These are phyloP conservation scores for Pythium folliculosum DNA, from an alignment of 352 stramenopile genomes.

Conservation along the genomic window DNA sequence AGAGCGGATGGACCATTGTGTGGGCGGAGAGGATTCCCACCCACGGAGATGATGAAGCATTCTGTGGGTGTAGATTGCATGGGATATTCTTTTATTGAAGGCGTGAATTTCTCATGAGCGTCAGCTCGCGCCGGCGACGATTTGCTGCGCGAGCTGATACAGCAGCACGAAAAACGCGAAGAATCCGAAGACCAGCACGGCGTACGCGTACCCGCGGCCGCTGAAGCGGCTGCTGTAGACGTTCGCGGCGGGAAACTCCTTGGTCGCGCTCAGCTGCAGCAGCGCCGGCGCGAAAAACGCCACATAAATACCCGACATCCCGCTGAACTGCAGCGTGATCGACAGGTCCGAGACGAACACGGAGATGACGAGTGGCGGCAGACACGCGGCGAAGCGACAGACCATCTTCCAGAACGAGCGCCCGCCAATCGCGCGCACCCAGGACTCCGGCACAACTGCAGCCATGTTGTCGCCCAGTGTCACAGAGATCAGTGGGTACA, in stretches of 20 bases:
- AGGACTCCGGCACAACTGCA: constrained; percentile 49
- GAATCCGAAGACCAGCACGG: constrained; percentile 63
- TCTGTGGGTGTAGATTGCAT: no score
- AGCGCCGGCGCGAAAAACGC: constrained; percentile 80
- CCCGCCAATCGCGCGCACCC: constrained; percentile 35
- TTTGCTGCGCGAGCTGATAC: constrained; percentile 58
- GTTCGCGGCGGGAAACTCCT: constrained; percentile 48
- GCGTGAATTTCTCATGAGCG: no score
- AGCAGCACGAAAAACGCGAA: constrained; percentile 63
- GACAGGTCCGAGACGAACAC: constrained; percentile 85
- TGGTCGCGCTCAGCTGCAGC: constrained; percentile 57
- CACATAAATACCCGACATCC: constrained; percentile 77
- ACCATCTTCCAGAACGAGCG: constrained; percentile 66
- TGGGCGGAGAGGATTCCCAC: no score
- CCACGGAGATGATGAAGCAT: no score
- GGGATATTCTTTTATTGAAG: no score
- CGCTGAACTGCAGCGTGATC: constrained; percentile 86
- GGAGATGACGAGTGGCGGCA: constrained; percentile 79
- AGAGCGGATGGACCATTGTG: no score
- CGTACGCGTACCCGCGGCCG: constrained; percentile 50
- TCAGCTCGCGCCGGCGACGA: constrained; percentile 21
- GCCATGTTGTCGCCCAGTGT: constrained; percentile 91
- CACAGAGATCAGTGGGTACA: constrained; percentile 92
- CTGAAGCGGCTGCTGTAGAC: constrained; percentile 77
- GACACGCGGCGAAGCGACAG: constrained; percentile 73